Percentiles rank a stretch among this genome's conserved stretches.
Evolutionary conservation across 257 asterid species (phyloP).

Genomic region (Marsdenia floribunda): DNA sequence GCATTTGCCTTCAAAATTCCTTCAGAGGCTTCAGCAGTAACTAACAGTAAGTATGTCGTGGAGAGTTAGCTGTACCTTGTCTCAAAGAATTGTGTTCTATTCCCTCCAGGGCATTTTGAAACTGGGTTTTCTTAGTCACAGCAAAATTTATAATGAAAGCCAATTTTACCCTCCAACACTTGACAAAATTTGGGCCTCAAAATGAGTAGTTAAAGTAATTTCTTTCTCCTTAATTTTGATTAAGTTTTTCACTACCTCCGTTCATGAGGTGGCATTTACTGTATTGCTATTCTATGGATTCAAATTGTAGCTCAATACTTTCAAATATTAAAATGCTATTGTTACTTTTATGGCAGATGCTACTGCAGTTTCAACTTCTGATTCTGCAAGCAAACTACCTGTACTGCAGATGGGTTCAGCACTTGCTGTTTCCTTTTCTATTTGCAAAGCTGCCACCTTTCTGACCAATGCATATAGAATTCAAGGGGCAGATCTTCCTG

Average conservation of each 20-base stretch:
- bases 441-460: slow-evolving; percentile 57
- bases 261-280: not conserved
- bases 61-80: not conserved
- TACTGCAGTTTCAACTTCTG: slow-evolving; percentile 28
- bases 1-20: slow-evolving; percentile 74
- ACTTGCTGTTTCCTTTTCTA: slow-evolving; percentile 58
- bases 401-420: slow-evolving; percentile 58
- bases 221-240: not conserved
- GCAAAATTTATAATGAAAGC: not conserved
- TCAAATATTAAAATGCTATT: not conserved
- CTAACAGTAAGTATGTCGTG: slow-evolving; percentile 31
- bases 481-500: slow-evolving; percentile 66
- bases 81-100: not conserved
- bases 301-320: not conserved
- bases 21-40: slow-evolving; percentile 42
- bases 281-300: not conserved
- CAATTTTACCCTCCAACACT: not conserved
- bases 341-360: slow-evolving; percentile 32
- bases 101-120: not conserved
- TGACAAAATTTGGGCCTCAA: not conserved
- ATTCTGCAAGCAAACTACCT: slow-evolving; percentile 39
- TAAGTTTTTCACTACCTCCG: not conserved
- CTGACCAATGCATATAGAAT: slow-evolving; percentile 31
- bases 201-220: not conserved
- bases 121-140: not conserved